Percentiles rank a stretch among this genome's conserved stretches.
These are phyloP conservation scores for Herpomyces periplanetae DNA, from an alignment of 2,329 filamentous ascomycete species.

Conservation along the genomic window DNA sequence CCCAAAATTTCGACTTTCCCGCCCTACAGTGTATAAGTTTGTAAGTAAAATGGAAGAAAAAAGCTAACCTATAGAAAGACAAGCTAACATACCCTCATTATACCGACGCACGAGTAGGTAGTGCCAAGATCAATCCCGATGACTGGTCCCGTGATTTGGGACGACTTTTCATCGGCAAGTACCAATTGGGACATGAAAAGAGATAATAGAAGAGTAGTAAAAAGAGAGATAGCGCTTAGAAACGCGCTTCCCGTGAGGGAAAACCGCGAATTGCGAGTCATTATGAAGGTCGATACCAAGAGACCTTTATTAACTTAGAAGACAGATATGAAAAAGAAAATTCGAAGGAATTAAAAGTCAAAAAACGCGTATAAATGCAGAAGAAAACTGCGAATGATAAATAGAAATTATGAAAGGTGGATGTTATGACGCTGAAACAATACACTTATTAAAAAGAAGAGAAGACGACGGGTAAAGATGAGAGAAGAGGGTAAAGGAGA, in stretches of 20 bases:
- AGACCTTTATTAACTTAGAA: conserved; percentile 21
- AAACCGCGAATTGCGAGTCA: not conserved
- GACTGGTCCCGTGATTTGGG: too few relatives aligned
- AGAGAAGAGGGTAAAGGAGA: conserved; percentile 1
- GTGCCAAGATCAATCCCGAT: conserved; percentile 89
- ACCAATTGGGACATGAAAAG: too few relatives aligned
- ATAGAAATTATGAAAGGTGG: too few relatives aligned
- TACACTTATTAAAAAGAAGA: conserved; percentile 17
- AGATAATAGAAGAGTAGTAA: conserved; percentile 2
- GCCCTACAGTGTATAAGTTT: conserved; percentile 38
- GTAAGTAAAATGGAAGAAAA: conserved; percentile 3
- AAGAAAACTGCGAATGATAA: too few relatives aligned
- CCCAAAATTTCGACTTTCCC: conserved; percentile 86
- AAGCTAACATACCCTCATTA: too few relatives aligned
- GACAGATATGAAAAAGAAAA: conserved; percentile 44
- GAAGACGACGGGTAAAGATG: conserved; percentile 9
- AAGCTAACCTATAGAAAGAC: not conserved
- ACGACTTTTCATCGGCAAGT: too few relatives aligned
- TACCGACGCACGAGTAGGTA: conserved; percentile 16
- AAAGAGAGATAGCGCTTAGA: conserved; percentile 3
- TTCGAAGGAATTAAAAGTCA: too few relatives aligned
- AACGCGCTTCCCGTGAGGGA: not conserved
- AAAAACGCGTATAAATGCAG: conserved; percentile 52
- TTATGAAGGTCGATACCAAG: not conserved
- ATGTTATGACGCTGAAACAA: too few relatives aligned